These are phyloP conservation scores for Paramecium bursaria DNA, from an alignment of 73 alveolate genomes.

Conservation along the genomic window DNA sequence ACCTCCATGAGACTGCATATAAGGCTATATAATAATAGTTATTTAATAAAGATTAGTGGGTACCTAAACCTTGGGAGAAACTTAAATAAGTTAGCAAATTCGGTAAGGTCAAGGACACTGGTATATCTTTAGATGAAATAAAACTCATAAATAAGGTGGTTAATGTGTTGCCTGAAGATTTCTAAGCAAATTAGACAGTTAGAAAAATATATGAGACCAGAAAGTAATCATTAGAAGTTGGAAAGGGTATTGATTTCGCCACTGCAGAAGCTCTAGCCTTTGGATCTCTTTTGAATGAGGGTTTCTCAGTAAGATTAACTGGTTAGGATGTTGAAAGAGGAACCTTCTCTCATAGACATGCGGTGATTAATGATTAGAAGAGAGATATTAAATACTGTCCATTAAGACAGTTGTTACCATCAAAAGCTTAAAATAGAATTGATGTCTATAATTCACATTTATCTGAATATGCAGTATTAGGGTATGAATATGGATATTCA, in stretches of 20 bases:
- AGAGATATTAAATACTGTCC: conserved; percentile 72
- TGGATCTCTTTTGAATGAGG: conserved; percentile 91
- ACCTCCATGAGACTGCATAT: conserved; percentile 42
- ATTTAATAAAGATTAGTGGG: conserved; percentile 78
- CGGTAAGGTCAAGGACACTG: conserved; percentile 82
- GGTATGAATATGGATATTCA: conserved; percentile 91
- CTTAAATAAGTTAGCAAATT: conserved; percentile 57
- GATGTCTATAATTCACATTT: conserved; percentile 72
- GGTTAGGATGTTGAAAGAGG: conserved; percentile 96
- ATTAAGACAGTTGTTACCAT: conserved; percentile 44
- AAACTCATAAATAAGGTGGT: conserved; percentile 76
- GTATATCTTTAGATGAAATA: conserved; percentile 68
- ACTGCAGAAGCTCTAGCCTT: conserved; percentile 96
- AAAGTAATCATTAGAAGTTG: conserved; percentile 79
- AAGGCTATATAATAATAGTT: conserved; percentile 30
- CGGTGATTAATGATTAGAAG: conserved; percentile 79
- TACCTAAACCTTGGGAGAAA: conserved; percentile 80
- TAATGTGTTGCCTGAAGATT: conserved; percentile 76
- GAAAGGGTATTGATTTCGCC: conserved; percentile 94
- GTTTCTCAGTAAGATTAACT: conserved; percentile 83
- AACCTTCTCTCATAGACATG: conserved; percentile 93
- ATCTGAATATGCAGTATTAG: conserved; percentile 79
- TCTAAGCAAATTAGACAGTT: conserved; percentile 77
- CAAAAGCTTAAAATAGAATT: conserved; percentile 49
- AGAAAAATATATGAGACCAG: conserved; percentile 82